phyloP scores from a whole-genome alignment of 192 early-diverging fungal genomes.

The Geranomyces michiganensis region DNA sequence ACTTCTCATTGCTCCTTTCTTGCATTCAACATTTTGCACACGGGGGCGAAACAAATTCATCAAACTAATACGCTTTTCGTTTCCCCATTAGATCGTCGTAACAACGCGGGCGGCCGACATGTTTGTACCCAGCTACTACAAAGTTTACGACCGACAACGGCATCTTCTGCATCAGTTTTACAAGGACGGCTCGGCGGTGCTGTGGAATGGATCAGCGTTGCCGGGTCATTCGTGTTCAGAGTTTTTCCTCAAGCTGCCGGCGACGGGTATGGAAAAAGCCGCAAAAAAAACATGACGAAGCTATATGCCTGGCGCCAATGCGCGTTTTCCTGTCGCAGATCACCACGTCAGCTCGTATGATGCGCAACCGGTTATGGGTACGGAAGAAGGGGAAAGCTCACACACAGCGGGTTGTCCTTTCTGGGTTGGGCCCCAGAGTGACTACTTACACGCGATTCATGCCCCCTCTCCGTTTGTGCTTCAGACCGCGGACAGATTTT shows the following conservation, averaged over 20 bases:
- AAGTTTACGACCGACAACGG: conserved; percentile 48
- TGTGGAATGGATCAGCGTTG: conserved; percentile 50
- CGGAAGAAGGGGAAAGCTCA: not conserved
- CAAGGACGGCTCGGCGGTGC: conserved; percentile 40
- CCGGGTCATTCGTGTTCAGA: conserved; percentile 29
- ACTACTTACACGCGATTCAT: too few species aligned
- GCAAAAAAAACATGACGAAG: too few species aligned
- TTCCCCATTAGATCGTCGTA: conserved; percentile 21
- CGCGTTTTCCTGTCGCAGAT: conserved; percentile 32
- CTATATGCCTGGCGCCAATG: too few species aligned
- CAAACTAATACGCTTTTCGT: too few species aligned
- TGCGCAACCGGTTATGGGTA: conserved; percentile 40
- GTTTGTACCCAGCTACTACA: conserved; percentile 41
- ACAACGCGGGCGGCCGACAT: conserved; percentile 34
- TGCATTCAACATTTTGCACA: too few species aligned
- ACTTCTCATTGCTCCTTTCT: too few species aligned
- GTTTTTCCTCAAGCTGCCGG: conserved; percentile 41
- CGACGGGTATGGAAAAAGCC: conserved; percentile 39
- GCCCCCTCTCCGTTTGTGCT: too few species aligned
- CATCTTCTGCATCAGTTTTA: conserved; percentile 46
- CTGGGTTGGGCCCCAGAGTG: too few species aligned
- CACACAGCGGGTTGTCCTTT: too few species aligned
- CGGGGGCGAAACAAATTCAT: too few species aligned
- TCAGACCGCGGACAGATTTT: conserved; percentile 33
- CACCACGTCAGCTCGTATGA: conserved; percentile 44